Percentiles rank a stretch among this genome's conserved stretches.
These are phyloP conservation scores for Trichoderma sp. DNA, from an alignment of 2,329 filamentous ascomycete species.

Conservation along the genomic window DNA sequence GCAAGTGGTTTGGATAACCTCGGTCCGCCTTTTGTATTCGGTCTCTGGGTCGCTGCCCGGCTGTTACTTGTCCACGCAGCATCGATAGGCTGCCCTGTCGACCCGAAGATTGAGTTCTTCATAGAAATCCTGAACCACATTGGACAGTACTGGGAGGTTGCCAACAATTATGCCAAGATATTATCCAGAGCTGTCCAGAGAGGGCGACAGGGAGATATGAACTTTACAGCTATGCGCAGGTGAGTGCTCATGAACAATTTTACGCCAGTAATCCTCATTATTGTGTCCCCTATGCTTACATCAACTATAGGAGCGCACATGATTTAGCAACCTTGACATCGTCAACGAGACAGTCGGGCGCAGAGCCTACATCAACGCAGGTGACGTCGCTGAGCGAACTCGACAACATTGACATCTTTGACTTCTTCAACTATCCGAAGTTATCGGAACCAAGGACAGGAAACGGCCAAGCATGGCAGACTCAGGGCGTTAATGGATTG, in stretches of 20 bases:
- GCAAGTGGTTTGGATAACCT: constrained; percentile 49
- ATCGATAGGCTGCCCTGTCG: constrained; percentile 43
- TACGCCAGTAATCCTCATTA: neutral
- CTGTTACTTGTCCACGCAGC: constrained; percentile 49
- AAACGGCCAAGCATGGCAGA: constrained; percentile 35
- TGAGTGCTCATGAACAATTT: constrained; percentile 28
- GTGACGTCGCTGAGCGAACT: constrained; percentile 46
- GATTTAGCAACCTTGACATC: constrained; percentile 46
- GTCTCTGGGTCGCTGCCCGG: constrained; percentile 49
- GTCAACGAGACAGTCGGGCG: constrained; percentile 42
- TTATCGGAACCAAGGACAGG: constrained; percentile 33
- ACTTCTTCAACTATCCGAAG: constrained; percentile 51
- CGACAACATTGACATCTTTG: constrained; percentile 51
- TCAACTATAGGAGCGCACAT: constrained; percentile 42
- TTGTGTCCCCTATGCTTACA: neutral
- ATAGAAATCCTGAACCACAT: constrained; percentile 48
- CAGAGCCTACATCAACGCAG: constrained; percentile 47
- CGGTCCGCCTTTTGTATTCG: constrained; percentile 50
- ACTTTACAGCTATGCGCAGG: constrained; percentile 48
- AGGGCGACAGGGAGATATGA: constrained; percentile 43
- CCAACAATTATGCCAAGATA: constrained; percentile 48
- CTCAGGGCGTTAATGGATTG: constrained; percentile 35
- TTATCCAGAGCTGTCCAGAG: constrained; percentile 46
- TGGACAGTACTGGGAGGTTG: constrained; percentile 51
- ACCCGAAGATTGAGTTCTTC: constrained; percentile 49